phyloP scores from a whole-genome alignment of 306 rosid genomes.

The Calophaca sinica region DNA sequence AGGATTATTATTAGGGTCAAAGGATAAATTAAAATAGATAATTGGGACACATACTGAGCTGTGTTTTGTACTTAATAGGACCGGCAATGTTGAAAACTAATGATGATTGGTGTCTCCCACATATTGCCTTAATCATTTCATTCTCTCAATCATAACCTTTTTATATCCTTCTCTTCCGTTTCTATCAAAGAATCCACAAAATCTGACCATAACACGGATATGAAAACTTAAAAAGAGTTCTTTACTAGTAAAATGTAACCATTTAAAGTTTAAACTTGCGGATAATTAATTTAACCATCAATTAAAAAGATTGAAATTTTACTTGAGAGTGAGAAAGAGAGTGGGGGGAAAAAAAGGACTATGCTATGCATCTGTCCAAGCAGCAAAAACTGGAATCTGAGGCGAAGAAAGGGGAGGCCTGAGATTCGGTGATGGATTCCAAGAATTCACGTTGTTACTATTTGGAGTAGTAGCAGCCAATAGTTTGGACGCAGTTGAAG shows the following conservation, averaged over 20 bases:
- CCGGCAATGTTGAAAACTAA: conserved; percentile 46
- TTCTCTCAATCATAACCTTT: conserved; percentile 48
- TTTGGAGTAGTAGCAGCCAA: conserved; percentile 50
- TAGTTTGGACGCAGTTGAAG: conserved; percentile 59
- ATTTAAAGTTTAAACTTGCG: conserved; percentile 38
- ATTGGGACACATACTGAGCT: conserved; percentile 44
- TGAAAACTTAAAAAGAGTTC: conserved; percentile 36
- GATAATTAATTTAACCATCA: conserved; percentile 33
- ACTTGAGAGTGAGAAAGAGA: conserved; percentile 13
- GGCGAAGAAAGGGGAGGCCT: conserved; percentile 68
- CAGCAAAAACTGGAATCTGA: conserved; percentile 79
- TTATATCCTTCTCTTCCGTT: conserved; percentile 41
- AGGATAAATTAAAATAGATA: conserved; percentile 44
- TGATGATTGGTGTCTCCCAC: conserved; percentile 47
- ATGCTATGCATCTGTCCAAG: conserved; percentile 76
- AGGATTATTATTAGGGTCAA: conserved; percentile 48
- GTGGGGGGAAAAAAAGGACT: conserved; percentile 4
- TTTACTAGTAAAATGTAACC: conserved; percentile 37
- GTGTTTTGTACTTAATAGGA: conserved; percentile 45
- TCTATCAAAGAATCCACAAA: conserved; percentile 32
- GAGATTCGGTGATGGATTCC: conserved; percentile 69
- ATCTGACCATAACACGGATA: conserved; percentile 28
- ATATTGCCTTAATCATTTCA: conserved; percentile 52
- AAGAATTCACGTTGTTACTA: conserved; percentile 56
- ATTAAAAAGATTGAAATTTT: conserved; percentile 10